These are phyloP conservation scores for Raffaelea deltoideospora DNA, from an alignment of 2,329 filamentous ascomycete genomes.

Conservation along the genomic window DNA sequence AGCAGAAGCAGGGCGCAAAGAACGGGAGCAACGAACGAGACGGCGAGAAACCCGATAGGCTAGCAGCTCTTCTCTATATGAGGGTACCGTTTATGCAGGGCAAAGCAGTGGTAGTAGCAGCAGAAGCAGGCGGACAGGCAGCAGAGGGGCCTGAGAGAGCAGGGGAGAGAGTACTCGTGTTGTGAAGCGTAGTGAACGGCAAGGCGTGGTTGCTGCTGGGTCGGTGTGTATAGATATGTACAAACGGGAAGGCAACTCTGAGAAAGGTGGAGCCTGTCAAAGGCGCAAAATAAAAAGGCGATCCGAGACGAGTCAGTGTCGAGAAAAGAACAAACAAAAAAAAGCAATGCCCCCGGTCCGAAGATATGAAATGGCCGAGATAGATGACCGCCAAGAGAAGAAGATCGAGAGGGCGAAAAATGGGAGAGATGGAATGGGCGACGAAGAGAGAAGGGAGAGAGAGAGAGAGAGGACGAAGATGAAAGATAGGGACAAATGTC, in stretches of 20 bases:
- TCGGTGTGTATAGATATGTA: neutral
- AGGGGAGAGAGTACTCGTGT: neutral
- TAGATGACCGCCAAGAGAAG: too few relatives aligned
- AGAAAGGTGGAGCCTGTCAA: neutral
- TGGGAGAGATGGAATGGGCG: neutral
- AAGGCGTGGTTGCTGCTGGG: neutral
- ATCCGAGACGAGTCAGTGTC: too few relatives aligned
- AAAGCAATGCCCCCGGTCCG: too few relatives aligned
- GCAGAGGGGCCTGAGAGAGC: neutral
- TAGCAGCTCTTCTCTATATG: neutral
- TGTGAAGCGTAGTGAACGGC: neutral
- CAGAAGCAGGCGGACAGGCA: constrained; percentile 1
- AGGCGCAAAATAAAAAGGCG: neutral
- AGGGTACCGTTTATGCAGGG: constrained; percentile 1
- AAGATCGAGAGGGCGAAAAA: neutral
- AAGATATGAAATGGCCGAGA: too few relatives aligned
- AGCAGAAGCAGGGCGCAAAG: too few relatives aligned
- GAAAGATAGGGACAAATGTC: neutral
- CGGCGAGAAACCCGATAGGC: constrained; percentile 10
- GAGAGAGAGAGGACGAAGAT: neutral
- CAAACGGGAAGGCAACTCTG: neutral
- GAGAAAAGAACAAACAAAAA: too few relatives aligned
- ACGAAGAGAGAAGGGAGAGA: neutral
- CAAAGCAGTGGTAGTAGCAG: neutral
- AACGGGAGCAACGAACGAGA: constrained; percentile 9